A percentile compares a stretch with the other conserved stretches of the same genome.
These are phyloP conservation scores for Penicillium vulpinum DNA, from an alignment of 2,329 filamentous ascomycete genomes.

Conservation along the genomic window DNA sequence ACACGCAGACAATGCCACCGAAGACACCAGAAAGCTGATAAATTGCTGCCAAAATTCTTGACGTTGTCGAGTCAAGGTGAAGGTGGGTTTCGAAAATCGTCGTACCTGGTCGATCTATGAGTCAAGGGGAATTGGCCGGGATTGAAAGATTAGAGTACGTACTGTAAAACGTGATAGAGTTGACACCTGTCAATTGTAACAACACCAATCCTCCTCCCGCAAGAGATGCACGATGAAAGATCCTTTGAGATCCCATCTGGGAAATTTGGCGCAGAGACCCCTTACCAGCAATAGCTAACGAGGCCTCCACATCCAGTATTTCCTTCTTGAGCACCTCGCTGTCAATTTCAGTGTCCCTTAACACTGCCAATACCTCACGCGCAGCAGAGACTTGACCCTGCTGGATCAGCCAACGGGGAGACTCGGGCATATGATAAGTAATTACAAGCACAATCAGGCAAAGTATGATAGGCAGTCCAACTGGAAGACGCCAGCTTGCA, in stretches of 20 bases:
- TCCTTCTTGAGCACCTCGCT: conserved; percentile 4
- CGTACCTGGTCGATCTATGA: conserved; percentile 9
- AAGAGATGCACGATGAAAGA: conserved; percentile 15
- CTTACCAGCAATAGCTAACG: conserved; percentile 9
- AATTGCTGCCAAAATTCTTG: conserved; percentile 12
- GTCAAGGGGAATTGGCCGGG: not conserved
- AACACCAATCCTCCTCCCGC: conserved; percentile 11
- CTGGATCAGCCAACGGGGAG: conserved; percentile 17
- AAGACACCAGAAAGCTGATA: conserved; percentile 15
- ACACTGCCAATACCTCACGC: conserved; percentile 7
- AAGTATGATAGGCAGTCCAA: conserved; percentile 15
- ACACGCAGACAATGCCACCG: conserved; percentile 16
- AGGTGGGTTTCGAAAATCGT: conserved; percentile 20
- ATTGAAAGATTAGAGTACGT: not conserved
- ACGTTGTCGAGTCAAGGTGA: conserved; percentile 9
- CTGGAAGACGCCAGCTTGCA: conserved; percentile 16
- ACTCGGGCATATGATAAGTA: conserved; percentile 15
- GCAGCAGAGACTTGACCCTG: conserved; percentile 7
- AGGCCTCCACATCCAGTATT: conserved; percentile 11
- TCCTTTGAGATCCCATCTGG: conserved; percentile 19
- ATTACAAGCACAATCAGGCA: conserved; percentile 7
- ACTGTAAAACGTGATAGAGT: conserved; percentile 20
- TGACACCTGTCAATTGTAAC: conserved; percentile 18
- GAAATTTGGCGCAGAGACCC: conserved; percentile 12
- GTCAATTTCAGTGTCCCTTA: conserved; percentile 6